Evolutionary conservation across 1,139 yeast species (phyloP).

Genomic region (Zhuliangozyma parablackwelliae): DNA sequence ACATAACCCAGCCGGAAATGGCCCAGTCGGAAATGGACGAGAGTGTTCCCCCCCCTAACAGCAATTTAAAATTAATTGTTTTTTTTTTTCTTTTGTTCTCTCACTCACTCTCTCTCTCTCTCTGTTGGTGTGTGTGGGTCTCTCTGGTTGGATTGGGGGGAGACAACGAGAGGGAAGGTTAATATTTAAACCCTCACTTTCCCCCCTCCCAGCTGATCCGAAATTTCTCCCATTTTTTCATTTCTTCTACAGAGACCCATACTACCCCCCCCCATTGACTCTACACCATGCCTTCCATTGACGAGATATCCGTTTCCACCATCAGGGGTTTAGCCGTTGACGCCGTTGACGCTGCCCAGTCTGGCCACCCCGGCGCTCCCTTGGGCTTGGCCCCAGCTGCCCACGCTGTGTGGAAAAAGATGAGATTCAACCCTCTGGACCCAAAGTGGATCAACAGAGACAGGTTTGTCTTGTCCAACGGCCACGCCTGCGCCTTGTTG

Average conservation of each 20-base stretch:
- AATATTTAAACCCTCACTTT: too few species aligned
- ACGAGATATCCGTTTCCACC: slow-evolving; percentile 76
- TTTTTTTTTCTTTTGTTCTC: slow-evolving; percentile 1
- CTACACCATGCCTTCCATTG: slow-evolving; percentile 37
- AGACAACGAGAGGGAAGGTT: too few species aligned
- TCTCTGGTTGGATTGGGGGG: too few species aligned
- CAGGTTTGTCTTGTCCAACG: slow-evolving; percentile 91
- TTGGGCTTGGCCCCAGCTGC: slow-evolving; percentile 87
- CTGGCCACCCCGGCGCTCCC: slow-evolving; percentile 99
- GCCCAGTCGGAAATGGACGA: too few species aligned
- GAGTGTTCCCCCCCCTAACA: background rate
- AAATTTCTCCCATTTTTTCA: background rate
- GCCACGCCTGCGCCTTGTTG: slow-evolving; percentile 92
- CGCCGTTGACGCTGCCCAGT: slow-evolving; percentile 82
- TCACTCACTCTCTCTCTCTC: background rate
- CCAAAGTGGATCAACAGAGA: slow-evolving; percentile 94
- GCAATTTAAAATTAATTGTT: background rate
- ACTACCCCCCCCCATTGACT: background rate
- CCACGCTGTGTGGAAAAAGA: slow-evolving; percentile 69
- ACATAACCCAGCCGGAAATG: too few species aligned
- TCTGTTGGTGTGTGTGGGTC: too few species aligned
- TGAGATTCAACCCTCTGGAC: slow-evolving; percentile 87
- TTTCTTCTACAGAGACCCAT: background rate
- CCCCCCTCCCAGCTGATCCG: background rate
- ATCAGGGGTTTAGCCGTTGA: slow-evolving; percentile 90